Percentiles rank a stretch among this genome's conserved stretches.
These are phyloP conservation scores for Linnemannia hyalina DNA, from an alignment of 192 early-diverging fungal species.

Conservation along the genomic window DNA sequence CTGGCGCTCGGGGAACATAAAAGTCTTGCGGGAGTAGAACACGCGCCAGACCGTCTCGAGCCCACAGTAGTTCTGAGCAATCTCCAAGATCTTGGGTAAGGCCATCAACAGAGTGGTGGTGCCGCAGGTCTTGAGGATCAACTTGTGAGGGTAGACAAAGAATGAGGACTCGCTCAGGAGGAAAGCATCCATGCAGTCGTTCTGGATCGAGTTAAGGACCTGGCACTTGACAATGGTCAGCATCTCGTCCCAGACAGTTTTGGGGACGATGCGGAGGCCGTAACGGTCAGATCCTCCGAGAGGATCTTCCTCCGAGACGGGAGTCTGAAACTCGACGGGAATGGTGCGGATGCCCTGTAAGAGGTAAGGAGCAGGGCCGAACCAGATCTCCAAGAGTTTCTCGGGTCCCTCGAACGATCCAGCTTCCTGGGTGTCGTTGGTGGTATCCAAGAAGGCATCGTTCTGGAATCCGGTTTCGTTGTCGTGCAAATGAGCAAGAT, in stretches of 20 bases:
- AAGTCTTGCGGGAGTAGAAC: constrained; percentile 97
- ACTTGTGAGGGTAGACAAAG: constrained; percentile 96
- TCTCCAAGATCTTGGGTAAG: constrained; percentile 86
- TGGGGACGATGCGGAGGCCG: constrained; percentile 83
- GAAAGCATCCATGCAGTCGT: constrained; percentile 90
- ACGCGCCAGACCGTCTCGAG: constrained; percentile 80
- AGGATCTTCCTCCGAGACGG: constrained; percentile 39
- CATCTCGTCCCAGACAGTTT: constrained; percentile 92
- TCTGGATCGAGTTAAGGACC: constrained; percentile 88
- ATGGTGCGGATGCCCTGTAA: constrained; percentile 49
- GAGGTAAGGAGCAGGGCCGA: constrained; percentile 69
- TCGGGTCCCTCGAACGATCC: constrained; percentile 95
- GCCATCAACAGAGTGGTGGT: constrained; percentile 95
- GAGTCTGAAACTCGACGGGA: constrained; percentile 28
- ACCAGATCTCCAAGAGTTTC: constrained; percentile 99
- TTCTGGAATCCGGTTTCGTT: constrained; percentile 50
- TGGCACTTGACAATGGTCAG: constrained; percentile 93
- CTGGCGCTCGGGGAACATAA: constrained; percentile 96
- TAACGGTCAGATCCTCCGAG: constrained; percentile 50
- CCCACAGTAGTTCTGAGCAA: constrained; percentile 76
- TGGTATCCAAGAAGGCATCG: constrained; percentile 50
- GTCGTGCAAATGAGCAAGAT: constrained; percentile 37
- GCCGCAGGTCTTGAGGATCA: constrained; percentile 98
- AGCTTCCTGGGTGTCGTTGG: constrained; percentile 50
- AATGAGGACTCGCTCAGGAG: constrained; percentile 97